Conservation (phyloP, 2,329 filamentous ascomycete genomes). For the Arthrobotrys conoides region DNA sequence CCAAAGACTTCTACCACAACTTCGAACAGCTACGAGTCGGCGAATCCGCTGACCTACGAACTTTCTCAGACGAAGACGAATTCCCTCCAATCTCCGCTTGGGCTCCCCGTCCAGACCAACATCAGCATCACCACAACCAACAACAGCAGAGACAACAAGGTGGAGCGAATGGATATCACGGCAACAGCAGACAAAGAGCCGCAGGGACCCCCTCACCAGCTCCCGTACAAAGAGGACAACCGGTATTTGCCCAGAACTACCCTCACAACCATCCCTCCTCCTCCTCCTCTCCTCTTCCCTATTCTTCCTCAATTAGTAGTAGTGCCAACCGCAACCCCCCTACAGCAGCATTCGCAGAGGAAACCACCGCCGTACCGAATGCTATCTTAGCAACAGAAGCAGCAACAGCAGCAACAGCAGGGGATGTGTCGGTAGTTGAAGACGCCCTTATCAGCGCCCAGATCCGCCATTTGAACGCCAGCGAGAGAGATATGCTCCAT, state of each 20-base stretch:
- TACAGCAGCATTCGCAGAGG: conserved; percentile 38
- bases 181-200: conserved; percentile 44
- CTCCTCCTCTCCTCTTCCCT: conserved; percentile 9
- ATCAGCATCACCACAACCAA: background rate
- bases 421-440: conserved; percentile 41
- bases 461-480: conserved; percentile 32
- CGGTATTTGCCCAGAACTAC: conserved; percentile 61
- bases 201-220: conserved; percentile 43
- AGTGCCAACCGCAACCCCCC: conserved; percentile 33
- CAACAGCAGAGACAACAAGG: conserved; percentile 16
- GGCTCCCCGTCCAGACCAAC: conserved; percentile 14
- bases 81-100: conserved; percentile 42
- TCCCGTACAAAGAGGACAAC: conserved; percentile 56
- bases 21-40: conserved; percentile 55
- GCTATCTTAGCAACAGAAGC: conserved; percentile 19
- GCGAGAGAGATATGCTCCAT: conserved; percentile 46
- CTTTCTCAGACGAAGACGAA: conserved; percentile 53
- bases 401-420: background rate
- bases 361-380: conserved; percentile 24
- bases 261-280: conserved; percentile 33
- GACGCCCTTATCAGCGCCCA: conserved; percentile 40
- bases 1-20: conserved; percentile 53
- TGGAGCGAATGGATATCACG: conserved; percentile 47
- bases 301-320: conserved; percentile 33
- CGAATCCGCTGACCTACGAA: conserved; percentile 54